Base-by-base conservation (phyloP, 2,329 filamentous ascomycete species). In the Penicillium hordei region DNA sequence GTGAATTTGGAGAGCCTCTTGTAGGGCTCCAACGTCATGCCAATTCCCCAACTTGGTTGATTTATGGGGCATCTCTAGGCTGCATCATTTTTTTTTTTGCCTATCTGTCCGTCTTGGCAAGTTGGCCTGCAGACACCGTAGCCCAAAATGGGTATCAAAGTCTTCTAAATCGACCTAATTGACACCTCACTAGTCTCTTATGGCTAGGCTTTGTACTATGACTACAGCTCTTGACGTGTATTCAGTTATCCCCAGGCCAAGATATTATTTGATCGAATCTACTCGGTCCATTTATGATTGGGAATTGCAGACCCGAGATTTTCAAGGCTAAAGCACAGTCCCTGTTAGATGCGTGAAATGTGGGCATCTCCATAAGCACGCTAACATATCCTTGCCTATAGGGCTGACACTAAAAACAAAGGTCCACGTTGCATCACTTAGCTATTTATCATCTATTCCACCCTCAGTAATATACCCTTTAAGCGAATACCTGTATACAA, bases 61-160 rank as follows among this genome's bases (percentile, higher is more conserved):
- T 54, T 45, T 59, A 61, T 53, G 65, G 65, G 62, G 48, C 62
- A 25, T 53, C 56, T 54, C 61, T 57, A 67, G 65, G 65, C 65
- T 65, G 38, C 65, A 63, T 67, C 55, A 12, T 66, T 67, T 53
- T 56, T 27, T 48, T 54, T 56, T 27, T 48, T 54, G 29, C 61
- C 58, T 65, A 63, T 66, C 36, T 10, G 10, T n/a, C 17, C n/a
- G n/a, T 31, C 55, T 66, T 61, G 57, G 53, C 62, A 49, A 45
- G 34, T 23, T 17, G 31, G 25, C 43, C 25, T 21, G 2, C 23
- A 44, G 40, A 52, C 51, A 60, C 59, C 53, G 38, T 23, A 58
- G 51, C 42, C 42, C 56, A 52, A 52, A 58, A 43, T 36, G 33
- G 13, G 21, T 52, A 52, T 54, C 50, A 49, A 49, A 52, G 3